Conservation (phyloP, 139 green algal genomes). For the Pseudopediastrum boryanum region DNA sequence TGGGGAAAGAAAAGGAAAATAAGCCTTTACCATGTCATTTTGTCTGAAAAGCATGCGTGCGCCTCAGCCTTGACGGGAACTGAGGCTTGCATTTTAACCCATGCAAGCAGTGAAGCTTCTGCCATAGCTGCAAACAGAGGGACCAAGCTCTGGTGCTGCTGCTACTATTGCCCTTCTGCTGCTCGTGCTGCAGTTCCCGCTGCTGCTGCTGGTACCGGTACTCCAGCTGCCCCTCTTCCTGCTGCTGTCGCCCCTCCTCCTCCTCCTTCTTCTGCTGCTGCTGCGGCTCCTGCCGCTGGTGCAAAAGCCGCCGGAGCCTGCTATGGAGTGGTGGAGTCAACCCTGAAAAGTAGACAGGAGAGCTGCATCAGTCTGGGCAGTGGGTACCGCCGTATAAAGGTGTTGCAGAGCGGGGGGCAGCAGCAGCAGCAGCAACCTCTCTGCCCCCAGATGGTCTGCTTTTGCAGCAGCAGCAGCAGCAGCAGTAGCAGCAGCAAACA, state of each 20-base stretch:
- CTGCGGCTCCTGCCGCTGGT: not conserved
- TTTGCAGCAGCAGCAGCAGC: not conserved
- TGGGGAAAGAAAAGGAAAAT: too few species aligned
- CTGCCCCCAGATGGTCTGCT: not conserved
- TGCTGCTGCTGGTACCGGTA: constrained; percentile 11
- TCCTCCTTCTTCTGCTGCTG: too few species aligned
- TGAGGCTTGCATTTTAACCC: too few species aligned
- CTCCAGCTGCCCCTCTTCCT: too few species aligned
- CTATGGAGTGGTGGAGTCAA: not conserved
- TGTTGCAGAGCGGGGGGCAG: not conserved
- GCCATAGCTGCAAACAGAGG: too few species aligned
- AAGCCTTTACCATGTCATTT: too few species aligned
- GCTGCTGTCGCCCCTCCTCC: too few species aligned
- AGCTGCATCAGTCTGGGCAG: not conserved
- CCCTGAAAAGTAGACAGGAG: not conserved
- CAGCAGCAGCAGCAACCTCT: not conserved
- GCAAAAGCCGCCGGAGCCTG: not conserved
- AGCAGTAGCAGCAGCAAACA: not conserved
- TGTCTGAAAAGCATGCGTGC: too few species aligned
- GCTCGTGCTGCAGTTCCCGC: constrained; percentile 1
- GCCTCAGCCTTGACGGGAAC: too few species aligned
- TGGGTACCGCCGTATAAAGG: not conserved
- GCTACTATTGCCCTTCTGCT: not conserved
- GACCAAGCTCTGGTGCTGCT: too few species aligned
- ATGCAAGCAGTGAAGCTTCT: too few species aligned